phyloP scores from a whole-genome alignment of 495 filamentous ascomycete genomes.

The Xeromyces bisporus region DNA sequence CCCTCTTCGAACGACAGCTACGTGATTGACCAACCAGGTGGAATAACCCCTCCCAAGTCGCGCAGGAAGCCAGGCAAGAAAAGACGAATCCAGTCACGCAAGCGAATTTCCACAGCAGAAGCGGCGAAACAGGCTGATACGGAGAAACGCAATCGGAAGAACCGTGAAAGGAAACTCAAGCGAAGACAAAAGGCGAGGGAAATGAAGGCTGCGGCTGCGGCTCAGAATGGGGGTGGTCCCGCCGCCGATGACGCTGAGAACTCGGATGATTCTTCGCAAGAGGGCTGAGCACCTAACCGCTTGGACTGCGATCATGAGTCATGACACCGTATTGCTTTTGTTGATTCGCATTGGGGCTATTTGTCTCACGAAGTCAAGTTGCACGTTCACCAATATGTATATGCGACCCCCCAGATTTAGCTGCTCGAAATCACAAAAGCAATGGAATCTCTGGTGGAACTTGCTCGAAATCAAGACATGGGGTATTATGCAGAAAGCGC shows the following conservation, averaged over 20 bases:
- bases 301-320: too few species aligned
- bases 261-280: too few species aligned
- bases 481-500: too few species aligned
- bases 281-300: too few species aligned
- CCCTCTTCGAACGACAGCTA: constrained; percentile 12
- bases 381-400: too few species aligned
- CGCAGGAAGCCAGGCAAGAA: constrained; percentile 33
- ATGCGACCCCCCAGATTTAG: too few species aligned
- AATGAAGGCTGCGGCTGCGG: constrained; percentile 20
- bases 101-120: constrained; percentile 13
- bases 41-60: constrained; percentile 14
- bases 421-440: too few species aligned
- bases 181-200: constrained; percentile 30
- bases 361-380: too few species aligned
- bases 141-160: constrained; percentile 30
- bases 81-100: constrained; percentile 26
- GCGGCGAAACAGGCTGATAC: constrained; percentile 23
- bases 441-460: too few species aligned
- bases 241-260: not conserved
- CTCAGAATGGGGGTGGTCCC: not conserved
- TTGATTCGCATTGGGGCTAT: too few species aligned
- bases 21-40: constrained; percentile 8
- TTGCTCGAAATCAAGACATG: too few species aligned
- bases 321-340: too few species aligned
- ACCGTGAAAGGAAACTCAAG: constrained; percentile 28